These are phyloP conservation scores for Colletotrichum echinochloae DNA, from an alignment of 2,329 filamentous ascomycete genomes.

Conservation along the genomic window DNA sequence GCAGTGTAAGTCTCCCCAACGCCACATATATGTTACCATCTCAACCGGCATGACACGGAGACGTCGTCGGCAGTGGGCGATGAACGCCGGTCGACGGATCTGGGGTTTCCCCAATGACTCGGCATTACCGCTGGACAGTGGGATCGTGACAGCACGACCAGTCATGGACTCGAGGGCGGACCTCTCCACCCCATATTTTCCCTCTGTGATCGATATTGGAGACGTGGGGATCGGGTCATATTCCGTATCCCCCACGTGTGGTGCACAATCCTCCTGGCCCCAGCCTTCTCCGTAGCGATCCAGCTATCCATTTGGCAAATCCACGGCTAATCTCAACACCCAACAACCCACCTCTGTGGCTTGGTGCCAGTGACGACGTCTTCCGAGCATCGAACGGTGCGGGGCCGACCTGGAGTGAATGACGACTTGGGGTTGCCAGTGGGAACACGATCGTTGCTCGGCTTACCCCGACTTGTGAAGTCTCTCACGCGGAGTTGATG, in stretches of 20 bases:
- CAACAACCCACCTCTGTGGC: slow-evolving; percentile 13
- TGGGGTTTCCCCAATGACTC: slow-evolving; percentile 24
- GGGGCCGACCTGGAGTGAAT: slow-evolving; percentile 30
- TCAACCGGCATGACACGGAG: not conserved
- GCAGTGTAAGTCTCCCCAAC: not conserved
- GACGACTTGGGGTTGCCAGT: slow-evolving; percentile 27
- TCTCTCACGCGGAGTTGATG: slow-evolving; percentile 14
- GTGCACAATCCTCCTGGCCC: not conserved
- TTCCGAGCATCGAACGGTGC: slow-evolving; percentile 10
- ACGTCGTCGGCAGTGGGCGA: not conserved
- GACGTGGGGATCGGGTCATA: slow-evolving; percentile 19
- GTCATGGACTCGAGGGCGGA: slow-evolving; percentile 15
- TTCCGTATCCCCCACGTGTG: slow-evolving; percentile 20
- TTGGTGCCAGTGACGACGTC: not conserved
- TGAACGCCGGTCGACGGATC: not conserved
- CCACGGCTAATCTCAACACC: slow-evolving; percentile 7
- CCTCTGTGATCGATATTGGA: slow-evolving; percentile 6
- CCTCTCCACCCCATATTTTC: slow-evolving; percentile 22
- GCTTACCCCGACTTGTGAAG: slow-evolving; percentile 19
- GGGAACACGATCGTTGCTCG: not conserved
- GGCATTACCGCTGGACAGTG: not conserved
- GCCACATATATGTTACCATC: too few species aligned
- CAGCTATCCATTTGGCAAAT: slow-evolving; percentile 12
- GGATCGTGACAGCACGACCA: slow-evolving; percentile 19
- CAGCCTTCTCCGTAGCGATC: slow-evolving; percentile 16